A percentile compares a stretch with the other conserved stretches of the same genome.
Evolutionary conservation across 2,329 filamentous ascomycete species (phyloP).

Genomic region (Trichoderma atrobrunneum): DNA sequence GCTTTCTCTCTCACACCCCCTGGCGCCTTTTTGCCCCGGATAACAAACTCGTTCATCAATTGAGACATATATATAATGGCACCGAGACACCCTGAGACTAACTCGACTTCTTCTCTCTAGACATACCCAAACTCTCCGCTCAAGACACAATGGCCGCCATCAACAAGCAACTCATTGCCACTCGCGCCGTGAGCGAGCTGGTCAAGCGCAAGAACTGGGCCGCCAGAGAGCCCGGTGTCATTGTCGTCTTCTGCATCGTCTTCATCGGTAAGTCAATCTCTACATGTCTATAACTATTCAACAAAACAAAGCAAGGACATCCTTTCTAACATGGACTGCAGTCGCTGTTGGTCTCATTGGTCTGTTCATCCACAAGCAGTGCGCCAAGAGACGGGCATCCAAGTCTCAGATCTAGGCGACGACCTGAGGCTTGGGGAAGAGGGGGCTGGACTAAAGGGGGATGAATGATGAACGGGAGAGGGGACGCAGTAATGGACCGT

Average conservation of each 20-base stretch:
- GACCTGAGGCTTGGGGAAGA: constrained; percentile 7
- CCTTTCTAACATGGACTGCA: constrained; percentile 23
- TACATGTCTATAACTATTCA: not conserved
- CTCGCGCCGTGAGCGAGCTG: constrained; percentile 39
- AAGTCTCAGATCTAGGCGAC: constrained; percentile 30
- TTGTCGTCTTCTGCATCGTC: constrained; percentile 45
- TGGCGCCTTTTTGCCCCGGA: not conserved
- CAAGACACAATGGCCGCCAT: constrained; percentile 42
- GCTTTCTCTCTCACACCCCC: not conserved
- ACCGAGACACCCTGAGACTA: constrained; percentile 15
- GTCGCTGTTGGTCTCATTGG: constrained; percentile 34
- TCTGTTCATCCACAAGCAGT: constrained; percentile 34
- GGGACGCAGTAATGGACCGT: constrained; percentile 20
- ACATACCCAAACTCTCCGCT: constrained; percentile 19
- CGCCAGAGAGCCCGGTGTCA: constrained; percentile 38
- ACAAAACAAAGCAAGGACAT: not conserved
- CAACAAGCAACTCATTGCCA: constrained; percentile 33
- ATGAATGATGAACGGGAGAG: constrained; percentile 6
- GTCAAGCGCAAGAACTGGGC: constrained; percentile 45
- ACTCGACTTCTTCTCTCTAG: not conserved
- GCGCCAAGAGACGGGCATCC: constrained; percentile 34
- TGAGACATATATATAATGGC: constrained; percentile 5
- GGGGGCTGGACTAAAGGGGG: constrained; percentile 6
- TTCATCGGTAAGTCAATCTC: constrained; percentile 34
- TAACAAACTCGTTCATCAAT: not conserved